Evolutionary conservation across 495 filamentous ascomycete genomes (phyloP).

Genomic region (Bacidia rubella): DNA sequence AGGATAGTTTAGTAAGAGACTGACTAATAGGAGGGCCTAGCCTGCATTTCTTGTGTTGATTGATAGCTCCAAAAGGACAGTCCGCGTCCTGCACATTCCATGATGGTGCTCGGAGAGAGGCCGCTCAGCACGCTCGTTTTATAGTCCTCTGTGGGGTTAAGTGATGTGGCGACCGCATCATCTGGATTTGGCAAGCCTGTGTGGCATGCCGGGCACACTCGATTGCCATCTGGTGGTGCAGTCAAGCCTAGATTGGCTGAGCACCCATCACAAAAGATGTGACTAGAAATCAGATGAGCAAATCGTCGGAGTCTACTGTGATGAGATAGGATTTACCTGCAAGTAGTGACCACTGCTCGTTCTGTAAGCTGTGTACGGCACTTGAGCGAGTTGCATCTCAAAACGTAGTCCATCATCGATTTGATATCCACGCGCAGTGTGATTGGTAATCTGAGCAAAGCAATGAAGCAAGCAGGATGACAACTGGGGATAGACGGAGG

Average conservation of each 20-base stretch:
- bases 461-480: background rate
- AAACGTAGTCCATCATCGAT: slow-evolving; percentile 49
- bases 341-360: slow-evolving; percentile 79
- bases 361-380: slow-evolving; percentile 62
- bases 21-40: background rate
- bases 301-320: background rate
- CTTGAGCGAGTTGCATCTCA: slow-evolving; percentile 73
- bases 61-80: slow-evolving; percentile 88
- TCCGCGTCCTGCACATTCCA: slow-evolving; percentile 79
- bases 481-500: background rate
- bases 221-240: slow-evolving; percentile 36
- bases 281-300: slow-evolving; percentile 34
- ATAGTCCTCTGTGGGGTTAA: slow-evolving; percentile 86
- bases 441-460: background rate
- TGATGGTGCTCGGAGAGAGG: slow-evolving; percentile 67
- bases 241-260: slow-evolving; percentile 55
- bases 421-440: background rate
- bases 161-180: slow-evolving; percentile 58
- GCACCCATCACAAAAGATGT: slow-evolving; percentile 75
- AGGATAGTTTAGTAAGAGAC: slow-evolving; percentile 11
- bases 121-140: slow-evolving; percentile 84
- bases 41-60: slow-evolving; percentile 76
- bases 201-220: slow-evolving; percentile 73
- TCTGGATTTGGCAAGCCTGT: slow-evolving; percentile 56
- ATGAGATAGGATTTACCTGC: slow-evolving; percentile 43